Base-by-base conservation (phyloP, 2,329 filamentous ascomycete genomes). In the Cytospora piceicola region DNA sequence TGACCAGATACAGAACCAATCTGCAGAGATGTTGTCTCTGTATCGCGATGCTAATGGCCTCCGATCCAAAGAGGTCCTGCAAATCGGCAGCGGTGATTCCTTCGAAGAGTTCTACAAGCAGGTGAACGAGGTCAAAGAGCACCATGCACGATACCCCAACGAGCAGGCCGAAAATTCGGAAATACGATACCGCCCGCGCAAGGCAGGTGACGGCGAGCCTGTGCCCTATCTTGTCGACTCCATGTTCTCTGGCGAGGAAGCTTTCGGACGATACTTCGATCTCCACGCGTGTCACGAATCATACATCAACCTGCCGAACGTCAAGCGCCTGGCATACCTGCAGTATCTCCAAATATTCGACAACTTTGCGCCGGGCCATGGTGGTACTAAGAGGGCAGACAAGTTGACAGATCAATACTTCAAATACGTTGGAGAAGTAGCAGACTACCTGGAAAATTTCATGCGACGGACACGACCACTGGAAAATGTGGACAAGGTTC, bases 131-230 rank as follows among this genome's bases (percentile, higher is more conserved):
- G 90, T 97, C 73, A 95, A 93, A 73, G 88, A 91, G 57, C 96
- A 96, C 75, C 94, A 99, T 77, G 87, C 90, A 66, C 88, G 90
- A 72, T 97, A 99, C 74, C 94, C 94, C 1, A 96, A 96, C 78
- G 93, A 97, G 75, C 93, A 92, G 34, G 92, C 96, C 57, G 95
- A 99, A 77, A 97, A 98, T 72, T 88, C 97, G 17, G 96, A 99
- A 79, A 88, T 90, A 71, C 91, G 94, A 42, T 99, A 99, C 81
- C 93, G 93, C 76, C 85, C 79, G 65, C 81, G 84, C 52, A 85
- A 83, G 15, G 88, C 88, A 53, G 89, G 90, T 69, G 86, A 88
- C 24, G 61, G 65, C 58, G 87, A 90, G 56, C 80, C 83, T 1
- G 77, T 86, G 64, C 83, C 85, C 4, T 87, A 86, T 53, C 87